phyloP scores from a whole-genome alignment of 352 stramenopile species.

The Phytophthora citricola region DNA sequence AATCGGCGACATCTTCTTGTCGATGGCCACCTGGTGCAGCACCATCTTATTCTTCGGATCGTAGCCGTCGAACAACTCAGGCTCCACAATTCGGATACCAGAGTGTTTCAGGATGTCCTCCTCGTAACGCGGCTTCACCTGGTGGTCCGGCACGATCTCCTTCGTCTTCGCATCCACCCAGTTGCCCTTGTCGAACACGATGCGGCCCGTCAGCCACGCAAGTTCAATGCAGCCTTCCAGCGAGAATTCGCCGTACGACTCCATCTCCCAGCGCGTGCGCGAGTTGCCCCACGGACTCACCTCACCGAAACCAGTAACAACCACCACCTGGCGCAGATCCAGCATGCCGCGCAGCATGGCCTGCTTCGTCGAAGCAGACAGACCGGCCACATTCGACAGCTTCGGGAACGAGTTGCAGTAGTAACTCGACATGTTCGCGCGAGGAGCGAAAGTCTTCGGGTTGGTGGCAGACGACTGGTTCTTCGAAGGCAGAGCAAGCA shows the following conservation, averaged over 20 bases:
- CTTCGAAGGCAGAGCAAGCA: constrained; percentile 27
- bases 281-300: constrained; percentile 88
- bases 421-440: constrained; percentile 79
- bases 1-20: constrained; percentile 90
- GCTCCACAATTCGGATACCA: constrained; percentile 88
- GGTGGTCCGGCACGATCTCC: constrained; percentile 72
- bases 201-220: constrained; percentile 85
- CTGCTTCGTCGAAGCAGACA: constrained; percentile 51
- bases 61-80: constrained; percentile 88
- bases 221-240: constrained; percentile 90
- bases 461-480: constrained; percentile 17
- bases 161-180: constrained; percentile 88
- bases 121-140: constrained; percentile 87
- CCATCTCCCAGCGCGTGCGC: constrained; percentile 91
- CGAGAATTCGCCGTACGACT: constrained; percentile 90
- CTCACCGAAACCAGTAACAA: constrained; percentile 88
- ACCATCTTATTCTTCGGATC: constrained; percentile 90
- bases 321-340: constrained; percentile 83
- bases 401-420: constrained; percentile 75
- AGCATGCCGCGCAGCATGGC: constrained; percentile 73
- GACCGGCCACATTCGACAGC: constrained; percentile 43
- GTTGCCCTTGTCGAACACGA: constrained; percentile 81
- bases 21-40: constrained; percentile 87
- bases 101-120: constrained; percentile 79
- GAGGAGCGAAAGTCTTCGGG: constrained; percentile 47